Evolutionary conservation across 2,329 filamentous ascomycete species (phyloP), one percentile per base, ranked within the genome.

Genomic region (Bipolaris oryzae): DNA sequence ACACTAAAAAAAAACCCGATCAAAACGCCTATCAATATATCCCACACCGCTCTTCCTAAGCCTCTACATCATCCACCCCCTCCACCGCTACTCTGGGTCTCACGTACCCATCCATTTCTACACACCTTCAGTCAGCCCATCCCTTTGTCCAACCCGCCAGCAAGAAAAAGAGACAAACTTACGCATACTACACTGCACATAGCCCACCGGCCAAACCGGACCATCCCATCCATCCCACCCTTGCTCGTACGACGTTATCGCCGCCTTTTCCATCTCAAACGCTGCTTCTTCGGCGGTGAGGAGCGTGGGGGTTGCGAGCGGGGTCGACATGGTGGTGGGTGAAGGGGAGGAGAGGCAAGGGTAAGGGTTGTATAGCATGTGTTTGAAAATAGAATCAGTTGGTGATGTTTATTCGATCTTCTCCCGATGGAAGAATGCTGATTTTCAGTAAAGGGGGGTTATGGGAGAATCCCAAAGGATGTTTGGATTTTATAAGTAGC

Each of bases 171-270:
- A 7, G 6, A 7, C 3, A 3, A 25, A 52, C 53, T 50, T 61
- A 67, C 64, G 64, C 52, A 67, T 60, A 16, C 57, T 57, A 51
- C 66, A 70, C 53, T 70, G 67, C n/a, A 63, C 57, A 35, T 61
- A 62, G 34, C 66, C 67, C 1, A 67, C 47, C 6, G 65, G 67
- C 63, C 61, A 69, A 25, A 66, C 39, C 9, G 66, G 69, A 3
- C 64, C 67, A 37, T 71, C 68, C 64, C 62, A 69, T 28, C 61
- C 53, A 55, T 71, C 68, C 63, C 64, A 70, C 7, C 64, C 67
- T 23, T 70, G 57, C 46, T 70, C 67, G 54, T 70, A 72, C n/a
- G 64, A 64, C 5, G 51, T 61, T 6, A 71, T 64, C 7, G 63
- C 44, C 1, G 63, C 57, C 45, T 67, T 67, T 46, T 70, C 66